These are phyloP conservation scores for Serendipita vermifera DNA, from an alignment of 768 basidiomycete species.

Conservation along the genomic window DNA sequence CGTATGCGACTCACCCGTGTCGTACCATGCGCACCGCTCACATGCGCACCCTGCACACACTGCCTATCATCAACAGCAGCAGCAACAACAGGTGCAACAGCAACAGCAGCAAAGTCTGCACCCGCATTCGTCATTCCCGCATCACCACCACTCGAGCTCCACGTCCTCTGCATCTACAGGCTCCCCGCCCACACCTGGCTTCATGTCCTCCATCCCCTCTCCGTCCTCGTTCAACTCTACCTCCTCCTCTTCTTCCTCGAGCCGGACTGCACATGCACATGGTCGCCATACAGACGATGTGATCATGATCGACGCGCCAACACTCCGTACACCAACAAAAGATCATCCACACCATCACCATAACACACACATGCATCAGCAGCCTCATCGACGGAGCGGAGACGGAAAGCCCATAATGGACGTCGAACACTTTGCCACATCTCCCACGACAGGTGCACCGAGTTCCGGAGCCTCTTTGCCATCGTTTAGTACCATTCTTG, in stretches of 20 bases:
- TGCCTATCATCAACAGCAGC: not conserved
- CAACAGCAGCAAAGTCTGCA: too few species aligned
- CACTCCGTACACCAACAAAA: not conserved
- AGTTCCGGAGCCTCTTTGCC: not conserved
- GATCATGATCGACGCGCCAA: conserved; percentile 3
- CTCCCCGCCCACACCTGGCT: conserved; percentile 3
- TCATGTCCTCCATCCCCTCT: not conserved
- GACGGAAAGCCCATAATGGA: not conserved
- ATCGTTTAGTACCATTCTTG: not conserved
- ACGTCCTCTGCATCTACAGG: not conserved
- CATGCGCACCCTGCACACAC: not conserved
- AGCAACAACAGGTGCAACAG: too few species aligned
- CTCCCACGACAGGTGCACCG: not conserved
- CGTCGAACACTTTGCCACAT: not conserved
- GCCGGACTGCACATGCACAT: not conserved
- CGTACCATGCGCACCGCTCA: not conserved
- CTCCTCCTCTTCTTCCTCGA: not conserved
- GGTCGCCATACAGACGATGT: not conserved
- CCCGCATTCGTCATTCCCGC: not conserved
- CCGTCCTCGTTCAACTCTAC: not conserved
- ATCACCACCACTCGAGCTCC: not conserved
- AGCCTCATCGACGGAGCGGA: not conserved
- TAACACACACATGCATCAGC: not conserved
- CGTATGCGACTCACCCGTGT: not conserved
- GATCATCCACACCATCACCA: not conserved